These are phyloP conservation scores for Saccharomycopsis hybrid DNA, from an alignment of 1,139 yeast species.

Conservation along the genomic window DNA sequence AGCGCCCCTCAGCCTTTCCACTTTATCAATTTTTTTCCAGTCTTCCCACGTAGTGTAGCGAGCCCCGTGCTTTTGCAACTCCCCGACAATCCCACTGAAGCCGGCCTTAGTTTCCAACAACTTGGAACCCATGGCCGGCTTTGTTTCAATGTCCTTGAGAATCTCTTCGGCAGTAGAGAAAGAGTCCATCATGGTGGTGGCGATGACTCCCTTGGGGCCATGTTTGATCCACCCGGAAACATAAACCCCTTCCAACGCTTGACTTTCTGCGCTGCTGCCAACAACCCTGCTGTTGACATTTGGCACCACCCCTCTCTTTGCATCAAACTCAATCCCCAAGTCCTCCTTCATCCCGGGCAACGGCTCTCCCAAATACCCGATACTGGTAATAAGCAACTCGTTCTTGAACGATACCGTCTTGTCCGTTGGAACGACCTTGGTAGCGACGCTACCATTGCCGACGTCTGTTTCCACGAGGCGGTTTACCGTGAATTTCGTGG, in stretches of 20 bases:
- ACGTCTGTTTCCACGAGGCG: slow-evolving; percentile 31
- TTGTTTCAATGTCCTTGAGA: slow-evolving; percentile 38
- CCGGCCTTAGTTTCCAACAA: slow-evolving; percentile 27
- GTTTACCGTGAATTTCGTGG: slow-evolving; percentile 47
- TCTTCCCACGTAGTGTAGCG: slow-evolving; percentile 56
- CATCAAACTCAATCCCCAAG: slow-evolving; percentile 49
- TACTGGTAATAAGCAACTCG: slow-evolving; percentile 73
- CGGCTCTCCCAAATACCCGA: slow-evolving; percentile 76
- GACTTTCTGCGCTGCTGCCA: slow-evolving; percentile 22
- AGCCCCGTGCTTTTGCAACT: slow-evolving; percentile 24
- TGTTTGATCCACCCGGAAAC: slow-evolving; percentile 90
- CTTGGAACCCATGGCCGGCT: slow-evolving; percentile 4
- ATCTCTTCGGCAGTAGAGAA: slow-evolving; percentile 69
- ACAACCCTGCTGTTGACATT: slow-evolving; percentile 58
- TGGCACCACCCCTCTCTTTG: slow-evolving; percentile 43
- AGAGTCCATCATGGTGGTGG: slow-evolving; percentile 83
- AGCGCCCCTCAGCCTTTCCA: slow-evolving; percentile 47
- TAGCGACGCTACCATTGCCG: slow-evolving; percentile 27
- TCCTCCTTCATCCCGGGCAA: slow-evolving; percentile 47
- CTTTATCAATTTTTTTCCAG: slow-evolving; percentile 57
- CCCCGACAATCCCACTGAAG: slow-evolving; percentile 26
- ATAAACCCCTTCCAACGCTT: slow-evolving; percentile 49
- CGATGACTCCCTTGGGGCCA: slow-evolving; percentile 89
- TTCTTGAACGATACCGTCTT: slow-evolving; percentile 36
- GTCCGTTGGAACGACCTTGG: slow-evolving; percentile 39